Percentiles rank a stretch among this genome's conserved stretches.
Conservation (phyloP, 1,284 basidiomycete species). For the Dichomitus squalens region DNA sequence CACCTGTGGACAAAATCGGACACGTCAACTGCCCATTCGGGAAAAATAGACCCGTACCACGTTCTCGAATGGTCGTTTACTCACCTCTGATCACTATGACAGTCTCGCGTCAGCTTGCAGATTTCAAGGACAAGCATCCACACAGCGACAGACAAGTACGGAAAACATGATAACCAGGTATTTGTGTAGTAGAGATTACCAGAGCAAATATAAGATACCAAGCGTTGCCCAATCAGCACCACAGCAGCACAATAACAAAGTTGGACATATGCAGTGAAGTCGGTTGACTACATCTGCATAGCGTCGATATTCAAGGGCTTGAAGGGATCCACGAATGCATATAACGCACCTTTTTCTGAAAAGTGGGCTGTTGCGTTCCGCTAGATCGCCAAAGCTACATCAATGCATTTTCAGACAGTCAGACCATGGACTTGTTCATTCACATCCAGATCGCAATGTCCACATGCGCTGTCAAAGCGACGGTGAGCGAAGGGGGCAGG, state of each 20-base stretch:
- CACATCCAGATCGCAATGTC: too few relatives aligned
- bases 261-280: not conserved
- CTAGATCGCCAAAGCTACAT: not conserved
- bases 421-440: too few relatives aligned
- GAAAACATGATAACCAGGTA: not conserved
- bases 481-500: too few relatives aligned
- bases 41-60: too few relatives aligned
- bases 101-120: too few relatives aligned
- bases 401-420: too few relatives aligned
- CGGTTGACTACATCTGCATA: constrained; percentile 28
- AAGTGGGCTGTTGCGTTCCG: not conserved
- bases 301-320: constrained; percentile 12
- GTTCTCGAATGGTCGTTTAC: too few relatives aligned
- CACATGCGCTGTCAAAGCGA: too few relatives aligned
- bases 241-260: not conserved
- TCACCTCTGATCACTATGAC: too few relatives aligned
- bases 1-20: too few relatives aligned
- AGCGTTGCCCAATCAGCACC: not conserved
- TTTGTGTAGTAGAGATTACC: constrained; percentile 1
- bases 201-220: not conserved
- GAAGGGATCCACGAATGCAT: not conserved
- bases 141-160: not conserved
- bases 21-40: too few relatives aligned
- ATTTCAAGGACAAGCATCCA: not conserved
- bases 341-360: not conserved